Evolutionary conservation across 1,139 yeast species (phyloP).

Genomic region (Zygosaccharomyces sapae): DNA sequence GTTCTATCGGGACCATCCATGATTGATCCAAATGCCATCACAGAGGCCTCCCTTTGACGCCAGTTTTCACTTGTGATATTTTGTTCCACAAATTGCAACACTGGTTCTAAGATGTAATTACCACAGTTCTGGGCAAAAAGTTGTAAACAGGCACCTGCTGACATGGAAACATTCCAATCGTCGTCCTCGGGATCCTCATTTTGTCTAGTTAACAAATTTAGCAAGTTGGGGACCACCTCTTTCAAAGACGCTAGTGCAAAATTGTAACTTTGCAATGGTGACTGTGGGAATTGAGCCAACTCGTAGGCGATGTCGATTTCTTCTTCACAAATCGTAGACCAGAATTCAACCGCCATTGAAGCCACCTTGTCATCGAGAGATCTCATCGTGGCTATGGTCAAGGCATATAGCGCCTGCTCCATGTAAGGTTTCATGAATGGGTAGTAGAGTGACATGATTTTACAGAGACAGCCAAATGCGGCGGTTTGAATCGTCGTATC

Average conservation of each 20-base stretch:
- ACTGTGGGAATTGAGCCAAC: constrained; percentile 54
- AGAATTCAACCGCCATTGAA: constrained; percentile 97
- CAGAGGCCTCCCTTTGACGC: constrained; percentile 95
- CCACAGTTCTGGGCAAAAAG: constrained; percentile 89
- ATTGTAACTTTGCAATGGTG: constrained; percentile 47
- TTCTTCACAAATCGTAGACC: constrained; percentile 97
- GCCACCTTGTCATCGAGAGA: constrained; percentile 72
- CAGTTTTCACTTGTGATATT: constrained; percentile 62
- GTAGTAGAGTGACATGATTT: constrained; percentile 87
- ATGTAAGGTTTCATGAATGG: constrained; percentile 86
- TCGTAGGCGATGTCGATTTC: constrained; percentile 77
- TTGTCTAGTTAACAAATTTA: constrained; percentile 76
- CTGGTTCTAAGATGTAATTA: constrained; percentile 77
- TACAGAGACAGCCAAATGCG: constrained; percentile 92
- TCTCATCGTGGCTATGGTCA: constrained; percentile 91
- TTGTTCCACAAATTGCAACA: constrained; percentile 74
- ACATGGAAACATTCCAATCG: constrained; percentile 98
- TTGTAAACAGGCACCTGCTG: constrained; percentile 96
- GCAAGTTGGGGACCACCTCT: constrained; percentile 83
- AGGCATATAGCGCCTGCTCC: constrained; percentile 92
- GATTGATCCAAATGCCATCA: constrained; percentile 97
- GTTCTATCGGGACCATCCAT: constrained; percentile 88
- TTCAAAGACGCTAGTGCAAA: constrained; percentile 81
- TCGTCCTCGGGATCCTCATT: constrained; percentile 89
- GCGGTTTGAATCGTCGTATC: constrained; percentile 83